Evolutionary conservation across 768 basidiomycete species (phyloP), one percentile per base, ranked within the genome.

Genomic region (Cyclocybe aegerita): DNA sequence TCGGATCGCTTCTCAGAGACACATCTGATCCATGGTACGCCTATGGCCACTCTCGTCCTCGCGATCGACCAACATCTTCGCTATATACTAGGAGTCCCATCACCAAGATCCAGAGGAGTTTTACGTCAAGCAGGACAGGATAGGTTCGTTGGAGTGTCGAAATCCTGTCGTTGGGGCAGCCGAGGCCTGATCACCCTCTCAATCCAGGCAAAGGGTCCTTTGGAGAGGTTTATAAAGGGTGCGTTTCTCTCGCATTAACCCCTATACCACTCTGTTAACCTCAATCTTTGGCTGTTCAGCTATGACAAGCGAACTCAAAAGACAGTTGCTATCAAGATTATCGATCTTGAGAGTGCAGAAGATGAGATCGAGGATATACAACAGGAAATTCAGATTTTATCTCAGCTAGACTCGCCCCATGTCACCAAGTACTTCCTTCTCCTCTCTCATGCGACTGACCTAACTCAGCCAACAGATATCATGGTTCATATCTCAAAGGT

Each of bases 321-420:
- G 75, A 94, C 96, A 0, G 97, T 99, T 17, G 97, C 97, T 39
- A 98, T 99, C 77, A 99, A 95, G 85, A 96, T 98, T 60, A 98
- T 99, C 67, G 95, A 98, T 75, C 82, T 99, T 31, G 97, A 99
- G 71, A 93, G 91, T 64, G 97, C 97, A 45, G 97, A 98, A 70
- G 97, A 99, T 65, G 97, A 99, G 75, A 98, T 98, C 64, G 97
- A 98, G 68, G 97, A 98, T 72, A 98, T 99, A 52, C 93, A 98
- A 62, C 93, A 97, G 67, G 97, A 99, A 70, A 98, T 99, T 49
- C 93, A 97, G 69, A 98, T 99, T 55, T 82, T 99, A 10, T 93
- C 92, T 6, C 95, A 98, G 65, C 71, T 99, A 58, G 96, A 98
- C 70, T 98, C 94, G 17, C 87, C 91, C 23, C 88, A 90, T 72